These are phyloP conservation scores for Stemphylium beticola DNA, from an alignment of 2,329 filamentous ascomycete species.

Conservation along the genomic window DNA sequence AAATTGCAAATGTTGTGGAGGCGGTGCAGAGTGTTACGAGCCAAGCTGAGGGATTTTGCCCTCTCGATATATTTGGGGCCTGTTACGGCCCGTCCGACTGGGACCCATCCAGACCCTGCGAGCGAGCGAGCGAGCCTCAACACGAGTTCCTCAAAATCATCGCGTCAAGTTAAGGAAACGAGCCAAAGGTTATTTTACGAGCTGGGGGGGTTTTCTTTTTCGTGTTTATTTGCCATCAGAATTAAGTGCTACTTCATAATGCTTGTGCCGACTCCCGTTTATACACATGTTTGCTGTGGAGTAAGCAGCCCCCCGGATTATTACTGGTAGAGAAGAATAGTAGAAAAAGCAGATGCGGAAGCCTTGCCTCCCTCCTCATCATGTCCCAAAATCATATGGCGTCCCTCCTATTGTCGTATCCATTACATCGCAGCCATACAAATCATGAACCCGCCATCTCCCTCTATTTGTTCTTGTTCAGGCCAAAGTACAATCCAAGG, in stretches of 20 bases:
- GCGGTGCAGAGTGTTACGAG: too few species aligned
- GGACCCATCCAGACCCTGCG: background rate
- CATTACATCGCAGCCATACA: constrained; percentile 2
- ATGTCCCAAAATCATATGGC: background rate
- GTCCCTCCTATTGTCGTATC: background rate
- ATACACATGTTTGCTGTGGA: background rate
- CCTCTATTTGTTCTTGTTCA: constrained; percentile 25
- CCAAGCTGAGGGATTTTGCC: too few species aligned
- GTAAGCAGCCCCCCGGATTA: constrained; percentile 6
- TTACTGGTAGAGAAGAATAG: constrained; percentile 1
- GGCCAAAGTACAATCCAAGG: constrained; percentile 57
- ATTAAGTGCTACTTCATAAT: background rate
- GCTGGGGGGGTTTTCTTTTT: background rate
- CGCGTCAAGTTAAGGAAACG: too few species aligned
- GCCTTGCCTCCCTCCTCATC: background rate
- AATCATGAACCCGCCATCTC: background rate
- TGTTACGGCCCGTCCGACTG: background rate
- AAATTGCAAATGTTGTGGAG: background rate
- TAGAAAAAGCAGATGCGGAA: background rate
- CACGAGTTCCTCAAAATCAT: background rate
- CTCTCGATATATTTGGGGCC: background rate
- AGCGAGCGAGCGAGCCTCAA: background rate
- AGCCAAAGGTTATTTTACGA: background rate
- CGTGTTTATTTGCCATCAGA: background rate
- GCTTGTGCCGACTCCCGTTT: background rate